A percentile compares a stretch with the other conserved stretches of the same genome.
These are phyloP conservation scores for Euphrasia confusa DNA, from an alignment of 257 asterid genomes.

Conservation along the genomic window DNA sequence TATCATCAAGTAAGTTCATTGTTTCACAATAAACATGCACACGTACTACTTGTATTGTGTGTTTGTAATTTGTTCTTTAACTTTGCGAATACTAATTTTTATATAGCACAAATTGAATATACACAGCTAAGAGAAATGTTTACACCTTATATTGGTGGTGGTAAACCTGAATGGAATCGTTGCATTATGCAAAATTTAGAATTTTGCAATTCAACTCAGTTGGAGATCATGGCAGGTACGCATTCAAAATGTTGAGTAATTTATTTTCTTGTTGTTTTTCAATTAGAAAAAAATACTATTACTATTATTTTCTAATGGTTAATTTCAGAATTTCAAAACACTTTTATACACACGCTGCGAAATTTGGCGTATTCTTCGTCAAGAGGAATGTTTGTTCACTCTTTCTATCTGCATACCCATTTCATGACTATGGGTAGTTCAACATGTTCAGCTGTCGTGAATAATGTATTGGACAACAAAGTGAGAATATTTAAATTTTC, in stretches of 20 bases:
- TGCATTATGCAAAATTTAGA: not conserved
- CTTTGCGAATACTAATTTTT: no score
- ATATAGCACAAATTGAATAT: no score
- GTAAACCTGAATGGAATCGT: slow-evolving; percentile 4
- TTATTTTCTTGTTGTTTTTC: not conserved
- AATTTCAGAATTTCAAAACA: slow-evolving; percentile 11
- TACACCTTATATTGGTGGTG: slow-evolving; percentile 8
- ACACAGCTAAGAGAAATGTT: not conserved
- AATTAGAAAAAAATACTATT: not conserved
- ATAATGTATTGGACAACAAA: not conserved
- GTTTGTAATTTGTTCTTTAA: no score
- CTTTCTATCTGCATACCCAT: slow-evolving; percentile 17
- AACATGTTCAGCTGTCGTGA: not conserved
- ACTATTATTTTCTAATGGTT: not conserved
- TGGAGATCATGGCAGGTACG: slow-evolving; percentile 13
- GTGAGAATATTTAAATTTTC: not conserved
- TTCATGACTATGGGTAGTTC: no score
- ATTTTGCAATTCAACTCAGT: slow-evolving; percentile 16
- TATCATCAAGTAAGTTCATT: slow-evolving; percentile 24
- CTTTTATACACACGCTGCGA: slow-evolving; percentile 13
- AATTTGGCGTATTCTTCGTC: not conserved
- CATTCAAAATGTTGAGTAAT: not conserved
- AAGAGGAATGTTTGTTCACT: slow-evolving; percentile 21
- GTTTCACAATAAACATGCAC: not conserved
- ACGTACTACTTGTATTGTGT: no score